Evolutionary conservation across 1,284 basidiomycete species (phyloP).

Genomic region (Coniferiporia sulphurascens): DNA sequence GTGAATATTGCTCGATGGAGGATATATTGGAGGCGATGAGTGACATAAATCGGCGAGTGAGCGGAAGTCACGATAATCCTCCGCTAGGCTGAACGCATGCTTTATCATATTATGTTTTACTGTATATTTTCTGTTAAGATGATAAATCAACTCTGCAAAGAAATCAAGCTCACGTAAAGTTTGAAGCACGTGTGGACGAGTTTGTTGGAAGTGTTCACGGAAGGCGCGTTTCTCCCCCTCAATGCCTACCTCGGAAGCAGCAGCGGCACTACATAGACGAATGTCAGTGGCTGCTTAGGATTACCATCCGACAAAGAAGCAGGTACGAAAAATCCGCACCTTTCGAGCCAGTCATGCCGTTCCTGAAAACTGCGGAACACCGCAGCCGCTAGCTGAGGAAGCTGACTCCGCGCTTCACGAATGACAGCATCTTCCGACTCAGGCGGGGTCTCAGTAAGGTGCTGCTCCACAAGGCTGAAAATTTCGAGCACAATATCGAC

Average conservation of each 20-base stretch:
- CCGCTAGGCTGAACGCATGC: constrained; percentile 77
- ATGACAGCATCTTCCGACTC: constrained; percentile 23
- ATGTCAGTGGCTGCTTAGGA: not conserved
- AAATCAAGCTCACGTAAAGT: constrained; percentile 57
- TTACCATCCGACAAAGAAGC: not conserved
- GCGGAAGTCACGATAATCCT: constrained; percentile 80
- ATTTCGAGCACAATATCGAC: constrained; percentile 71
- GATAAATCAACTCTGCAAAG: not conserved
- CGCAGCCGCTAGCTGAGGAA: constrained; percentile 66
- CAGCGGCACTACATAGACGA: constrained; percentile 34
- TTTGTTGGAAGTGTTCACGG: constrained; percentile 57
- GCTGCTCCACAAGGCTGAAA: constrained; percentile 54
- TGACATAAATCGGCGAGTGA: constrained; percentile 82
- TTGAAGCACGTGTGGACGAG: constrained; percentile 71
- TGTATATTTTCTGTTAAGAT: constrained; percentile 24
- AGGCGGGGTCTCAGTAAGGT: constrained; percentile 35
- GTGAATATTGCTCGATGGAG: constrained; percentile 59
- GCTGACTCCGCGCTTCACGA: constrained; percentile 47
- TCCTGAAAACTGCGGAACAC: constrained; percentile 74
- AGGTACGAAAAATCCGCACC: constrained; percentile 35
- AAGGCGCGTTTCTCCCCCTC: constrained; percentile 55
- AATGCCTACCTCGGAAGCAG: constrained; percentile 38
- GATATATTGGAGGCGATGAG: constrained; percentile 51
- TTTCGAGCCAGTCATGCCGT: constrained; percentile 62
- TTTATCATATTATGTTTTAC: constrained; percentile 64